Conservation (phyloP, 2,329 filamentous ascomycete species). For the Botryotinia globosa region DNA sequence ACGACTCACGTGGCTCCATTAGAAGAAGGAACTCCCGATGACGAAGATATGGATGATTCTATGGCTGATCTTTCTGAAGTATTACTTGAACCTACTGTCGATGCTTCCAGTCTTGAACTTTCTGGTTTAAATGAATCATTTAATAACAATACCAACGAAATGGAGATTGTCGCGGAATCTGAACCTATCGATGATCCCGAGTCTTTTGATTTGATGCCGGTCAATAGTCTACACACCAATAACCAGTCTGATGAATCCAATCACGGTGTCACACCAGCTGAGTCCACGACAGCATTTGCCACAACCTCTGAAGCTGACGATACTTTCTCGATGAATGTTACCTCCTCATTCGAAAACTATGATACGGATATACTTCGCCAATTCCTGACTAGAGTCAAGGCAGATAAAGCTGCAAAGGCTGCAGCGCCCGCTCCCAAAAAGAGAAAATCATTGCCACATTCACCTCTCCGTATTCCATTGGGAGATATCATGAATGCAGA, state of each 20-base stretch:
- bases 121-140: background rate
- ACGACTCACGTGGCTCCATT: background rate
- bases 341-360: slow-evolving; percentile 31
- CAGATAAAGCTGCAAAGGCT: slow-evolving; percentile 40
- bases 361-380: slow-evolving; percentile 41
- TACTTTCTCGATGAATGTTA: slow-evolving; percentile 17
- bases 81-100: slow-evolving; percentile 8
- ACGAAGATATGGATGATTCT: slow-evolving; percentile 11
- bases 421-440: slow-evolving; percentile 29
- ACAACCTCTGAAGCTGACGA: slow-evolving; percentile 22
- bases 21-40: background rate
- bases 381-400: slow-evolving; percentile 40
- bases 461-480: slow-evolving; percentile 35
- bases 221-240: slow-evolving; percentile 13
- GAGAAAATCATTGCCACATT: slow-evolving; percentile 37
- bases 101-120: background rate
- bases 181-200: slow-evolving; percentile 22
- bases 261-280: slow-evolving; percentile 1
- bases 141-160: background rate
- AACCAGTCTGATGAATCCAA: background rate
- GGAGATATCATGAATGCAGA: slow-evolving; percentile 26
- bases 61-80: slow-evolving; percentile 14
- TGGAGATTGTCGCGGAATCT: background rate
- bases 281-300: slow-evolving; percentile 22
- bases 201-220: slow-evolving; percentile 23